phyloP scores from a whole-genome alignment of 2,329 filamentous ascomycete genomes.

The Curvularia spicifera region DNA sequence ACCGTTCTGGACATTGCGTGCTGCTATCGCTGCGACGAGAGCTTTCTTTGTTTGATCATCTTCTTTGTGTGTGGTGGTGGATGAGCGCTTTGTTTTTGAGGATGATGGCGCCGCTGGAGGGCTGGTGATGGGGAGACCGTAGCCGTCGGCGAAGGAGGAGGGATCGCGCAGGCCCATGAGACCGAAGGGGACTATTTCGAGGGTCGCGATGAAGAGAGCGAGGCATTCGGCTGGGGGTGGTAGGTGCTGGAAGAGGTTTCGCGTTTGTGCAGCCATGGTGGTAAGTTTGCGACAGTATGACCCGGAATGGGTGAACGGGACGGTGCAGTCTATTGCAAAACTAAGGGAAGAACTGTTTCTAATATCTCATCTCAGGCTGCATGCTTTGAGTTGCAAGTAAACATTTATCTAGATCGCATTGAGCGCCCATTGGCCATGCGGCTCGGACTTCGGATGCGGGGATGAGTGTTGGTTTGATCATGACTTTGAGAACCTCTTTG shows the following conservation, averaged over 20 bases:
- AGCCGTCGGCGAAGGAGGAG: conserved; percentile 24
- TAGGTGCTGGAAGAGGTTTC: conserved; percentile 28
- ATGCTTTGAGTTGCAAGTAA: neutral
- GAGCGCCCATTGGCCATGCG: conserved; percentile 14
- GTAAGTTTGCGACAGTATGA: neutral
- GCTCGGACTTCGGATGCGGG: conserved; percentile 31
- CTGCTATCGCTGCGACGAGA: conserved; percentile 32
- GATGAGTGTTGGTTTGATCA: conserved; percentile 7
- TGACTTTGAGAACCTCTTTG: neutral
- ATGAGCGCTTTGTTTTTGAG: conserved; percentile 10
- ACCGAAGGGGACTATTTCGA: conserved; percentile 33
- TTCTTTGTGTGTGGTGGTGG: conserved; percentile 12
- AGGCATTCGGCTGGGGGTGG: conserved; percentile 35
- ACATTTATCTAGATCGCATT: conserved; percentile 11
- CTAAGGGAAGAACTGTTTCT: neutral
- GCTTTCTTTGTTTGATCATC: conserved; percentile 31
- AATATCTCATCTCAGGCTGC: neutral
- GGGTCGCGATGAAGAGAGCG: conserved; percentile 31
- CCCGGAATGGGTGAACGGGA: neutral
- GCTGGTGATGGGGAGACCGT: conserved; percentile 22
- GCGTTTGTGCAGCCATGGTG: conserved; percentile 23
- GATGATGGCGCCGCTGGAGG: conserved; percentile 5
- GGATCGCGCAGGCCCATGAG: conserved; percentile 29
- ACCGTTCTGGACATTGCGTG: conserved; percentile 34
- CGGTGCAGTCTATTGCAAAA: neutral